Evolutionary conservation across 1,139 yeast genomes (phyloP).

Genomic region (Suhomyces taliae): DNA sequence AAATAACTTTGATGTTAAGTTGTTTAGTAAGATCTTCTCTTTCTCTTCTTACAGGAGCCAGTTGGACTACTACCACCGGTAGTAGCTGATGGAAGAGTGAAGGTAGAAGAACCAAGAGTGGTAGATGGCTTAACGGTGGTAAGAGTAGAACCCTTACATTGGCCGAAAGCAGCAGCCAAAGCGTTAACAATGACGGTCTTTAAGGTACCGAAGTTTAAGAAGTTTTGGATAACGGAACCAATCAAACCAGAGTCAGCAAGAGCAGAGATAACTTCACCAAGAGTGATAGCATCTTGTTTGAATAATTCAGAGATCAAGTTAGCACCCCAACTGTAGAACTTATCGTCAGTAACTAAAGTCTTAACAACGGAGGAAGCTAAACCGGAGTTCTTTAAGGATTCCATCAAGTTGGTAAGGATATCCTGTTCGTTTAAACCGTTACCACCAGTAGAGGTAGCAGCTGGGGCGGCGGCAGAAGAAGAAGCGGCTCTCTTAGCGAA

Average conservation of each 20-base stretch:
- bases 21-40: constrained; percentile 31
- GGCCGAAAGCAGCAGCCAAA: constrained; percentile 46
- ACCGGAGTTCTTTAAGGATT: constrained; percentile 47
- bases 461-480: constrained; percentile 7
- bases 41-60: constrained; percentile 25
- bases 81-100: constrained; percentile 18
- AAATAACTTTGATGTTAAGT: not conserved
- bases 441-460: constrained; percentile 1
- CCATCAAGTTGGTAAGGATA: constrained; percentile 41
- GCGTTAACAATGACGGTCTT: constrained; percentile 45
- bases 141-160: constrained; percentile 37
- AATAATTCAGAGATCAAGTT: constrained; percentile 35
- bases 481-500: constrained; percentile 12
- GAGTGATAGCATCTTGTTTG: constrained; percentile 30
- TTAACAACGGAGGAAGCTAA: constrained; percentile 44
- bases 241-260: constrained; percentile 41
- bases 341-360: constrained; percentile 40
- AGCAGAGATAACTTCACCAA: constrained; percentile 31
- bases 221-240: constrained; percentile 37
- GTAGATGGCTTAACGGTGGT: constrained; percentile 24
- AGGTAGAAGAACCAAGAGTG: constrained; percentile 17
- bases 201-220: constrained; percentile 43
- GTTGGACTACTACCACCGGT: constrained; percentile 16
- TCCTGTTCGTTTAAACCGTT: constrained; percentile 13
- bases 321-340: constrained; percentile 44